A percentile compares a stretch with the other conserved stretches of the same genome.
These are phyloP conservation scores for Macrophomina pseudophaseolina DNA, from an alignment of 2,329 filamentous ascomycete species.

Conservation along the genomic window DNA sequence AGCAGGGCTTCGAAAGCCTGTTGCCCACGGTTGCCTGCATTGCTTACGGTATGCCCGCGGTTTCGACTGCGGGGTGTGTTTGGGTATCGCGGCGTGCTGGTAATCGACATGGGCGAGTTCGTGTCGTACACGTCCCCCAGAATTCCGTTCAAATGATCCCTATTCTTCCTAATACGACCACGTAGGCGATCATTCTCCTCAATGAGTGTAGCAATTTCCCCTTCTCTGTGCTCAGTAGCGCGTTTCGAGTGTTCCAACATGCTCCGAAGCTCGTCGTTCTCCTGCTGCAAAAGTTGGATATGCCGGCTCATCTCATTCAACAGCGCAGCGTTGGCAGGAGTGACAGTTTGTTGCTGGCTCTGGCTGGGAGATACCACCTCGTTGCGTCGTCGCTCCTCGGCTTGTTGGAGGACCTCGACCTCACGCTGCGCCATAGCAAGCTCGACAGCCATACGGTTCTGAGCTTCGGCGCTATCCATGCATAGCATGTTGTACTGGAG, in stretches of 20 bases:
- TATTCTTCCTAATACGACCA: constrained; percentile 84
- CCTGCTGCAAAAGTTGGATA: constrained; percentile 69
- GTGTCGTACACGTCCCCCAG: constrained; percentile 59
- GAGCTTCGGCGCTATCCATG: constrained; percentile 82
- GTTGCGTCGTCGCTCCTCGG: constrained; percentile 69
- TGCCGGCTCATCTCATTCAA: constrained; percentile 54
- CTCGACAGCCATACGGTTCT: constrained; percentile 87
- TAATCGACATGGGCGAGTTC: constrained; percentile 64
- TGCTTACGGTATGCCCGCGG: background rate
- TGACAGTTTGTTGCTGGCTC: constrained; percentile 55
- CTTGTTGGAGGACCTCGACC: constrained; percentile 79
- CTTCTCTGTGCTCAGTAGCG: constrained; percentile 77
- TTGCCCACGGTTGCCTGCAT: constrained; percentile 52
- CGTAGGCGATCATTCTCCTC: constrained; percentile 81
- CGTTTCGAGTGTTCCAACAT: constrained; percentile 76
- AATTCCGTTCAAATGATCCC: constrained; percentile 74
- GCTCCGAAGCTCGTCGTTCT: constrained; percentile 67
- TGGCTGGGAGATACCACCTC: constrained; percentile 60
- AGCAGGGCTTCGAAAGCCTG: constrained; percentile 78
- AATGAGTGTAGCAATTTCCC: constrained; percentile 69
- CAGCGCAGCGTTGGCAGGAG: constrained; percentile 62
- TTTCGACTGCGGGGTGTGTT: constrained; percentile 35
- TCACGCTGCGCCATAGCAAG: constrained; percentile 90
- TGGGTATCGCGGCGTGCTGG: constrained; percentile 48
- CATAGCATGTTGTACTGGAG: constrained; percentile 84